Evolutionary conservation across 2,329 filamentous ascomycete genomes (phyloP).

Genomic region (Apiospora koreana): DNA sequence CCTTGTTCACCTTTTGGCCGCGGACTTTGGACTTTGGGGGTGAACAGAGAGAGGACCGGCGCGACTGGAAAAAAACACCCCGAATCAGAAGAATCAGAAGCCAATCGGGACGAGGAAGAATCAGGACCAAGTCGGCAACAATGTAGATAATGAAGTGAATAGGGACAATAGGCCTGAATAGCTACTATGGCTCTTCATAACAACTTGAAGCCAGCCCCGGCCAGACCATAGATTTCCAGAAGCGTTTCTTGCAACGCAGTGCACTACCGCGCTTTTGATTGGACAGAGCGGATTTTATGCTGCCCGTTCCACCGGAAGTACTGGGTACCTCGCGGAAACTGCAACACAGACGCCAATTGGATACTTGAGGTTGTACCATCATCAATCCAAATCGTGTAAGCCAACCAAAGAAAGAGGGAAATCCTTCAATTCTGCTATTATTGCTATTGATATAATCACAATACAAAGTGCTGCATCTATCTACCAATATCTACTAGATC

Average conservation of each 20-base stretch:
- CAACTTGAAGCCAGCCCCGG: conserved; percentile 8
- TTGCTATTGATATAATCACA: no score
- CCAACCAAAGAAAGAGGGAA: not conserved
- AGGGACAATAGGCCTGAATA: conserved; percentile 22
- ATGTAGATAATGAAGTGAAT: conserved; percentile 6
- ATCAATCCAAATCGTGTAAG: not conserved
- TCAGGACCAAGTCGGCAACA: conserved; percentile 8
- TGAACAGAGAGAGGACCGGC: not conserved
- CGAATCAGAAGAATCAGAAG: conserved; percentile 13
- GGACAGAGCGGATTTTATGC: conserved; percentile 6
- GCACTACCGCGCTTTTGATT: not conserved
- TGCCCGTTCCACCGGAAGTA: conserved; percentile 9
- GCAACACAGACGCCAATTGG: not conserved
- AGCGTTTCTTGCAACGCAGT: conserved; percentile 9
- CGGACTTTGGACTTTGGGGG: conserved; percentile 8
- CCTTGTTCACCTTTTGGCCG: not conserved
- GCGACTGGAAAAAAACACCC: not conserved
- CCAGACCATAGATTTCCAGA: conserved; percentile 8
- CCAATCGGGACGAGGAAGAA: conserved; percentile 11
- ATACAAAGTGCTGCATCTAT: not conserved
- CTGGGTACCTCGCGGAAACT: conserved; percentile 4
- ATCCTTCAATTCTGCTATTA: not conserved
- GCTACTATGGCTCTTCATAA: conserved; percentile 4
- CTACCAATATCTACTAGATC: not conserved
- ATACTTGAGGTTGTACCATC: not conserved